A percentile compares a stretch with the other conserved stretches of the same genome.
Evolutionary conservation across 2,329 filamentous ascomycete genomes (phyloP).

Genomic region (Nemania serpens): DNA sequence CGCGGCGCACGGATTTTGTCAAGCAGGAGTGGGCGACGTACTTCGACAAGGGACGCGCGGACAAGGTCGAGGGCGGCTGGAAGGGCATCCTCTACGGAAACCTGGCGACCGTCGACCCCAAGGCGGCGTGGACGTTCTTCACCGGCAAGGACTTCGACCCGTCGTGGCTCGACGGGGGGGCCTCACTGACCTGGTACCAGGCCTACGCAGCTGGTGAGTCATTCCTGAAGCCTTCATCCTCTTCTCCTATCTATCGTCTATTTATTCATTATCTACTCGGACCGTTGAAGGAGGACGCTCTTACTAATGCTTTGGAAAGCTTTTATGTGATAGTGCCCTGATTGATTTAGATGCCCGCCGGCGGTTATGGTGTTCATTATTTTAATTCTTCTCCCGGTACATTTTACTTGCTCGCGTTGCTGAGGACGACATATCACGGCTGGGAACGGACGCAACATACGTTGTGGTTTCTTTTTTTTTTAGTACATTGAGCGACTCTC

Average conservation of each 20-base stretch:
- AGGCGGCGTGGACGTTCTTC: constrained; percentile 76
- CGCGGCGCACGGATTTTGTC: constrained; percentile 72
- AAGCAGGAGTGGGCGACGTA: constrained; percentile 80
- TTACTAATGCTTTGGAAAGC: constrained; percentile 31
- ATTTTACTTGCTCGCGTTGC: neutral
- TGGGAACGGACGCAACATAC: neutral
- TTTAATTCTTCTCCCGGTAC: neutral
- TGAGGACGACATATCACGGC: neutral
- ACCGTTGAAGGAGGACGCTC: neutral
- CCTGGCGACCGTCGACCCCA: constrained; percentile 75
- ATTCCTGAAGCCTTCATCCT: neutral
- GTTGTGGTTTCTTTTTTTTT: neutral
- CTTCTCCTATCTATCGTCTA: neutral
- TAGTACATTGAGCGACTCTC: neutral
- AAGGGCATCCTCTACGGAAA: constrained; percentile 84
- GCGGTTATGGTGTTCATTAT: neutral
- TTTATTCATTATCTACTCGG: neutral
- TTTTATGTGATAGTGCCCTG: constrained; percentile 32
- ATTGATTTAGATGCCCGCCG: neutral
- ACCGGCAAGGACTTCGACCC: constrained; percentile 66
- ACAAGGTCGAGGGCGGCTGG: constrained; percentile 76
- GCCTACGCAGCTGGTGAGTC: constrained; percentile 74
- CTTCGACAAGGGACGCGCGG: constrained; percentile 70
- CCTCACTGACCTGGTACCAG: constrained; percentile 83
- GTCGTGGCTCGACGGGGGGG: constrained; percentile 78